Percentiles rank a stretch among this genome's conserved stretches.
Conservation (phyloP, 495 filamentous ascomycete genomes). For the Podospora bellae-mahoneyi region DNA sequence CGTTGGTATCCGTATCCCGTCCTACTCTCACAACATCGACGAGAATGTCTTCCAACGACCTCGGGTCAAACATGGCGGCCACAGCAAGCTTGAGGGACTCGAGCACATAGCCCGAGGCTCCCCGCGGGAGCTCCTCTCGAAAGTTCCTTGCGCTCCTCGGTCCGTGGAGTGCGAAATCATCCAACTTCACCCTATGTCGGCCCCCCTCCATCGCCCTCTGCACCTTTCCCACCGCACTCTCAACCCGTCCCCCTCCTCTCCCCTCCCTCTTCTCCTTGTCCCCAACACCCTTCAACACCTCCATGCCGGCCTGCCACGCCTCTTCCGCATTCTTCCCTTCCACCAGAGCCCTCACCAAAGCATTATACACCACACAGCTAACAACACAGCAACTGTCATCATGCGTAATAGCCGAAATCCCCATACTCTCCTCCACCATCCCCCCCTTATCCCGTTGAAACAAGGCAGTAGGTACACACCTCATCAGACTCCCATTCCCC, state of each 20-base stretch:
- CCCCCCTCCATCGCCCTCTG: slow-evolving; percentile 17
- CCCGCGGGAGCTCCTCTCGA: slow-evolving; percentile 19
- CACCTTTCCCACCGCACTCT: slow-evolving; percentile 18
- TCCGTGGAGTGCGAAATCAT: slow-evolving; percentile 29
- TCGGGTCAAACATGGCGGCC: slow-evolving; percentile 30
- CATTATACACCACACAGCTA: slow-evolving; percentile 28
- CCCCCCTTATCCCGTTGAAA: slow-evolving; percentile 16
- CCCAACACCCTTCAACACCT: slow-evolving; percentile 4
- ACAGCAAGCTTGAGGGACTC: slow-evolving; percentile 31
- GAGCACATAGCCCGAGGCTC: slow-evolving; percentile 27
- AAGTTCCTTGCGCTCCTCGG: slow-evolving; percentile 21
- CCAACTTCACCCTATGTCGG: slow-evolving; percentile 14
- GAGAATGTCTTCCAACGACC: slow-evolving; percentile 31
- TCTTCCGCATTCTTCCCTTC: slow-evolving; percentile 18
- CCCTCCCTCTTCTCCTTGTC: slow-evolving; percentile 1
- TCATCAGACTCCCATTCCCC: slow-evolving; percentile 32
- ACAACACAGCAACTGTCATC: slow-evolving; percentile 23
- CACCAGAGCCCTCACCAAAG: slow-evolving; percentile 23
- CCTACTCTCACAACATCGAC: slow-evolving; percentile 35
- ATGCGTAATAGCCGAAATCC: slow-evolving; percentile 27
- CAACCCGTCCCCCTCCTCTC: background rate
- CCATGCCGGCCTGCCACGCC: slow-evolving; percentile 22
- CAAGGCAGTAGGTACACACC: slow-evolving; percentile 30
- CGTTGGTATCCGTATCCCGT: slow-evolving; percentile 34
- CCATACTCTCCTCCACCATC: slow-evolving; percentile 14